Evolutionary conservation across 75 land plant species (phyloP).

Genomic region (Sequoiadendron giganteum): DNA sequence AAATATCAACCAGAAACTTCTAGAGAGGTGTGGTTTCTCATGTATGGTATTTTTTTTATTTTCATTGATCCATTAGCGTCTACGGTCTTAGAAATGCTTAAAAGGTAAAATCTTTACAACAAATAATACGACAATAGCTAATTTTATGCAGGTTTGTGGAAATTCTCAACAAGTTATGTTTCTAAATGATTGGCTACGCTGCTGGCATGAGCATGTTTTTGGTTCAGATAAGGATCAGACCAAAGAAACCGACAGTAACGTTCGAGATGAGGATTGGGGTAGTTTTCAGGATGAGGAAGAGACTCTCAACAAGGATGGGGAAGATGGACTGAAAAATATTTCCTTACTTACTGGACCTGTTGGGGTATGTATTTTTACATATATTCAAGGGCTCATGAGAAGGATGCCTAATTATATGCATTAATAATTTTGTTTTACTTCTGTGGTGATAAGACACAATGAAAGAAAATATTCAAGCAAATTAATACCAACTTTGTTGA

Average conservation of each 20-base stretch:
- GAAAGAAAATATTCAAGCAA: not conserved
- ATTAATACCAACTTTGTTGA: not conserved
- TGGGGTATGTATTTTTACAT: conserved; percentile 58
- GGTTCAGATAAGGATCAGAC: conserved; percentile 16
- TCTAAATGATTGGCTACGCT: conserved; percentile 71
- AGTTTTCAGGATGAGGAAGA: conserved; percentile 40
- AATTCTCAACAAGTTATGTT: conserved; percentile 58
- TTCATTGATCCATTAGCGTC: not conserved
- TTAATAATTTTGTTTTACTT: not conserved
- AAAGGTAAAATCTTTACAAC: not conserved
- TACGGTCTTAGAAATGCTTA: not conserved
- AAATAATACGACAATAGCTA: not conserved
- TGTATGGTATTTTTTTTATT: not conserved
- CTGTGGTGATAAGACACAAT: not conserved
- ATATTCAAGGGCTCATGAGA: not conserved
- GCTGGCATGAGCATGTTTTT: conserved; percentile 52
- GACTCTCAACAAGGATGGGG: conserved; percentile 30
- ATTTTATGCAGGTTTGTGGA: conserved; percentile 77
- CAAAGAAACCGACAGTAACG: conserved; percentile 6
- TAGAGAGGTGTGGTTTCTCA: conserved; percentile 43
- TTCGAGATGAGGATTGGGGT: conserved; percentile 28
- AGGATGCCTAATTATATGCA: not conserved
- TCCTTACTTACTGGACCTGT: conserved; percentile 82
- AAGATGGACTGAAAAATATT: conserved; percentile 51
- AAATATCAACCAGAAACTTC: conserved; percentile 78